Evolutionary conservation across 495 filamentous ascomycete species (phyloP).

Genomic region (Neurospora sp.): DNA sequence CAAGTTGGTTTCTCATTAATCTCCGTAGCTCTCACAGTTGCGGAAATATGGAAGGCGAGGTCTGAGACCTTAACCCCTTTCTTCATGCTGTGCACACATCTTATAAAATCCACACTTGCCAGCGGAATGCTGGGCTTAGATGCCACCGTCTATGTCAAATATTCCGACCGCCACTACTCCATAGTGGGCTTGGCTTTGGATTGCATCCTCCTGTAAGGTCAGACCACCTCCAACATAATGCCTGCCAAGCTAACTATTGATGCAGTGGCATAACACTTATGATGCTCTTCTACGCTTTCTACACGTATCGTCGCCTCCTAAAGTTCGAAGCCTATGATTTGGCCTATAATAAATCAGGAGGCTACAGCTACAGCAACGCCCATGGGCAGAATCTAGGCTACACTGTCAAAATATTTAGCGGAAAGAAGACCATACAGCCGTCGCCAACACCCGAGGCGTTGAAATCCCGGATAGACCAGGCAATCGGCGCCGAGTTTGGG

Average conservation of each 20-base stretch:
- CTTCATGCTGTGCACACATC: slow-evolving; percentile 31
- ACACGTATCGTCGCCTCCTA: slow-evolving; percentile 29
- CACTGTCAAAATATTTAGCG: slow-evolving; percentile 6
- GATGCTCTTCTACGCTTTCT: slow-evolving; percentile 29
- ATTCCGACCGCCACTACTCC: slow-evolving; percentile 31
- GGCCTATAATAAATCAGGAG: neutral
- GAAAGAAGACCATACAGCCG: neutral
- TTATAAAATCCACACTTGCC: slow-evolving; percentile 33
- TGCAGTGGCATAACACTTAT: slow-evolving; percentile 22
- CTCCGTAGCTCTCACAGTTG: slow-evolving; percentile 29
- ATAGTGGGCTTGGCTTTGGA: slow-evolving; percentile 33
- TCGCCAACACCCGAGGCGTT: neutral
- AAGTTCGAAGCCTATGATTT: slow-evolving; percentile 35
- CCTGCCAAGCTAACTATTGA: neutral
- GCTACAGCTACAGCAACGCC: slow-evolving; percentile 12
- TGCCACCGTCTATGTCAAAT: slow-evolving; percentile 27
- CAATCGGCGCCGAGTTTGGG: slow-evolving; percentile 31
- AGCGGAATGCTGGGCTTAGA: slow-evolving; percentile 36
- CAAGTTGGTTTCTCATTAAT: slow-evolving; percentile 34
- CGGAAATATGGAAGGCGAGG: slow-evolving; percentile 30
- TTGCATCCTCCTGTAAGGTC: slow-evolving; percentile 27
- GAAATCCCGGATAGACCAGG: slow-evolving; percentile 24
- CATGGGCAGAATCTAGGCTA: slow-evolving; percentile 10
- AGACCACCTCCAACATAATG: neutral
- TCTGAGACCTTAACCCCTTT: slow-evolving; percentile 37